Base-by-base conservation (phyloP, 805 yeast species). In the Starmera amethionina region DNA sequence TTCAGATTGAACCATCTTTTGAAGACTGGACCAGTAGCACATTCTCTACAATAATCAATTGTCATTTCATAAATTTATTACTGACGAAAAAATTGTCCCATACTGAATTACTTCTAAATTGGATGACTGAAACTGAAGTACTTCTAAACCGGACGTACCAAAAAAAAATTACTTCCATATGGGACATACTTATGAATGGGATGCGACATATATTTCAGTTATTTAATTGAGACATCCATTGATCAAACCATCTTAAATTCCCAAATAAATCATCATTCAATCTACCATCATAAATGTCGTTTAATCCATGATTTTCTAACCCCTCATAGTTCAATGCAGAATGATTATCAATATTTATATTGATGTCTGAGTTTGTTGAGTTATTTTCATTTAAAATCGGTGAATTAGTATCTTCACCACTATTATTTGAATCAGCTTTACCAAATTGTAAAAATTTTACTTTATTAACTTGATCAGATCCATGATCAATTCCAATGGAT, bases 241-340 rank as follows among this genome's bases (percentile, higher is more conserved):
- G 74, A 50, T 74, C 78, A 42, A 74, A 74, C 80, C 80, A 74
- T 45, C 63, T 70, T 42, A 74, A 50, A 42, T 70, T 72, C 1
- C 67, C 67, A 19, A 72, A 52, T 19, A 72, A 44, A 34, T 59
- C 60, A 18, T 60, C 63, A 13, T 47, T 44, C 16, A 44, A 28
- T 22, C 27, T 8, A 4, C 27, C 27, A 22, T 22, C 27, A 22
- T 22, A 22, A 4, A 48, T 37, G 16, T 35, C 34, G 19, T 42
- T 38, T 2, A 44, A 39, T 22, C 37, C 43, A 30, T 16, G 30
- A 29, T 40, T 36, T 9, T 29, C 31, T 12, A 38, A 40, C n/a
- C 38, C 46, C 9, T 37, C 43, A 8, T 39, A 37, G 16, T 34
- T 29, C 28, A 31, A 35, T 16, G 37, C 39, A 25, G 35, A 16